Evolutionary conservation across 192 early-diverging fungal species (phyloP).

Genomic region (Coemansia erecta): DNA sequence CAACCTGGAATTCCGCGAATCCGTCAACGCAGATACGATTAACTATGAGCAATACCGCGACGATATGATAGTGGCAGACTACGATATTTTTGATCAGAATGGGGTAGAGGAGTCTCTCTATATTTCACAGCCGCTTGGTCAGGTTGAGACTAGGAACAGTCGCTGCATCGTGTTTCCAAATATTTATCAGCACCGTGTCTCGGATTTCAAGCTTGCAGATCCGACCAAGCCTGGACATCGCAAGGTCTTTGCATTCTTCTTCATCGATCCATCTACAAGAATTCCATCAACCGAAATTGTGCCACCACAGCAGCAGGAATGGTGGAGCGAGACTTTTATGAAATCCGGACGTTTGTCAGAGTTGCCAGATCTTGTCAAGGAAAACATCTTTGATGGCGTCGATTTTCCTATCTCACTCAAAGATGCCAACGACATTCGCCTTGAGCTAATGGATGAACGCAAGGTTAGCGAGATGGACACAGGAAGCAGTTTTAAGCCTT

Average conservation of each 20-base stretch:
- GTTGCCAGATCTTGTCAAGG: slow-evolving; percentile 24
- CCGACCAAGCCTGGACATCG: slow-evolving; percentile 60
- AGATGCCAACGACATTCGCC: slow-evolving; percentile 42
- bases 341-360: slow-evolving; percentile 2
- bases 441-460: slow-evolving; percentile 54
- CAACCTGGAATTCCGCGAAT: slow-evolving; percentile 57
- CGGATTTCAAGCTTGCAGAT: slow-evolving; percentile 61
- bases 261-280: slow-evolving; percentile 60
- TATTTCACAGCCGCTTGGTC: slow-evolving; percentile 48
- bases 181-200: slow-evolving; percentile 65
- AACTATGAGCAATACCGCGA: slow-evolving; percentile 32
- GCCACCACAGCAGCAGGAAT: slow-evolving; percentile 63
- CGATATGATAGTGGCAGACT: slow-evolving; percentile 26
- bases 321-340: slow-evolving; percentile 23
- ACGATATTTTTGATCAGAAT: slow-evolving; percentile 23
- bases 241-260: slow-evolving; percentile 70
- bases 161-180: slow-evolving; percentile 74
- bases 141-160: slow-evolving; percentile 51
- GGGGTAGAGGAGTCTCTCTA: slow-evolving; percentile 9
- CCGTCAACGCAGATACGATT: slow-evolving; percentile 6
- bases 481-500: too few relatives aligned
- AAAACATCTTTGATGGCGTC: slow-evolving; percentile 14
- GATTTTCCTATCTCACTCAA: slow-evolving; percentile 42
- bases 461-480: neutral
- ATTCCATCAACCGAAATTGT: slow-evolving; percentile 60